Base-by-base conservation (phyloP, 257 asterid species). In the Asclepias syriaca region DNA sequence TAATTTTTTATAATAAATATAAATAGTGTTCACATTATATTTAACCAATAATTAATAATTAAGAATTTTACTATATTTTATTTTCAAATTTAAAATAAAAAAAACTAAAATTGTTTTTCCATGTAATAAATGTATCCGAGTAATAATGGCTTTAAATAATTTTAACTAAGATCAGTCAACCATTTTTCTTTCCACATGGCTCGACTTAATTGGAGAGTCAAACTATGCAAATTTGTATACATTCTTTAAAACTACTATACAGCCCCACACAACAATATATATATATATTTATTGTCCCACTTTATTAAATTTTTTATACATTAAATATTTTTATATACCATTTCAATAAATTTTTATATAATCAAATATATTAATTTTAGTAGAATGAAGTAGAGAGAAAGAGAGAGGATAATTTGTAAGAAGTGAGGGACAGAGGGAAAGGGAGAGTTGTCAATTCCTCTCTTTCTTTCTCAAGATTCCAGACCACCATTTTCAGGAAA, bases 401-500 rank as follows among this genome's bases (percentile, higher is more conserved):
- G 18, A 60, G 19, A 70, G n/a, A 40, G 56, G 15, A 49, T 49
- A 13, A 50, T 50, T 50, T 12, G 55, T 50, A 18, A 61, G 10
- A 71, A 9, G 21, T 15, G 14, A 53, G 61, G 50, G 12, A 18
- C 8, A 54, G 10, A 54, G 3, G 21, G 24, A 54, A 21, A 29
- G 8, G 39, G 49, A 51, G 46, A 69, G 72, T 65, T 63, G 69
- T 19, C 32, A 43, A 32, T 24, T 55, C 16, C 51, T 60, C 40
- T 39, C 71, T 43, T 4, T 68, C 34, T 22, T 66, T 60, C 24
- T 53, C 53, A 59, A 74, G 77, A 77, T 65, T 65, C 81, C 81
- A 79, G 63, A 79, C 81, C 72, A 79, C 81, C 74, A 70, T 65
- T 66, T 70, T 69, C 63, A 71, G 77, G 74, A 65, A 74, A n/a